phyloP scores from a whole-genome alignment of 2,329 filamentous ascomycete species.

The Fusarium camptoceras region DNA sequence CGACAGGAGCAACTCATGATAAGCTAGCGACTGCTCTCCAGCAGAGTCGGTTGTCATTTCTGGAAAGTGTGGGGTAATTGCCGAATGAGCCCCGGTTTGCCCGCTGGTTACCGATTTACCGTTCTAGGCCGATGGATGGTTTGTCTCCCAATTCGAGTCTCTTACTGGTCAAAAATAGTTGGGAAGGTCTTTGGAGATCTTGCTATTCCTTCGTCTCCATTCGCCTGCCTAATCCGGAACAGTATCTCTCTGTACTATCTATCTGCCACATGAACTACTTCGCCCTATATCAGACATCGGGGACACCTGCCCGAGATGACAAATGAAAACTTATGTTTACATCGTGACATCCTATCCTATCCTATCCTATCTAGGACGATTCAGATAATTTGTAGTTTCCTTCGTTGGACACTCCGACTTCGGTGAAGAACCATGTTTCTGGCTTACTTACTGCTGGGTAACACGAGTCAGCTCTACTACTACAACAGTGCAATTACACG shows the following conservation, averaged over 20 bases:
- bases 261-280: constrained; percentile 6
- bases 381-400: not conserved
- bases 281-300: constrained; percentile 5
- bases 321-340: constrained; percentile 3
- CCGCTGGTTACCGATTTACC: constrained; percentile 38
- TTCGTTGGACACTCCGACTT: constrained; percentile 18
- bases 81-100: constrained; percentile 24
- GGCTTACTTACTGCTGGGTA: not conserved
- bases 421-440: not conserved
- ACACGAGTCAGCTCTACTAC: not conserved
- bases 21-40: constrained; percentile 22
- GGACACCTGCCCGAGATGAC: constrained; percentile 8
- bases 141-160: constrained; percentile 34
- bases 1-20: constrained; percentile 33
- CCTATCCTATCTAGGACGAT: not conserved
- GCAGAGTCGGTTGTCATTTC: constrained; percentile 8
- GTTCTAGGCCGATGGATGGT: constrained; percentile 35
- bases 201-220: constrained; percentile 26
- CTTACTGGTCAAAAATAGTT: constrained; percentile 28
- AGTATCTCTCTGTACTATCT: constrained; percentile 14
- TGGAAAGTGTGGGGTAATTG: constrained; percentile 42
- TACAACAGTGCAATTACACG: constrained; percentile 1
- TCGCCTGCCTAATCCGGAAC: constrained; percentile 38
- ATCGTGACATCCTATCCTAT: not conserved
- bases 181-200: not conserved